phyloP scores from a whole-genome alignment of 805 yeast genomes.

The Nakazawaea laoshanensis region DNA sequence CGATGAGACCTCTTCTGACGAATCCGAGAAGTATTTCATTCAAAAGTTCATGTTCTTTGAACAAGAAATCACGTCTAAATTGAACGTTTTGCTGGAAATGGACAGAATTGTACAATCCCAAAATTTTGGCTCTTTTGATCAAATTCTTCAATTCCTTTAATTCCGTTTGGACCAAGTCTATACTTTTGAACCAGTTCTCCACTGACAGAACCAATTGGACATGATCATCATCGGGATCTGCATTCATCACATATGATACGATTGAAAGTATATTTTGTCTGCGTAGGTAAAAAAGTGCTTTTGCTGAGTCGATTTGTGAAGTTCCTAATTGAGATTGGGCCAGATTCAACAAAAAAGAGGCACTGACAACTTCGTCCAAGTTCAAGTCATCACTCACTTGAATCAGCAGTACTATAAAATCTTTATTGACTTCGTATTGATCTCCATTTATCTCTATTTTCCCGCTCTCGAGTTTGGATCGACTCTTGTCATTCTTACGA shows the following conservation, averaged over 20 bases:
- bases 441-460: conserved; percentile 42
- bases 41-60: conserved; percentile 60
- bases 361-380: conserved; percentile 70
- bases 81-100: conserved; percentile 39
- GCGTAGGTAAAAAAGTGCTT: conserved; percentile 59
- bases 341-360: conserved; percentile 55
- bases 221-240: conserved; percentile 11
- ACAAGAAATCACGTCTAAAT: conserved; percentile 54
- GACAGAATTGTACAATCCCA: conserved; percentile 38
- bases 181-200: conserved; percentile 42
- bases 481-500: conserved; percentile 35
- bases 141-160: conserved; percentile 44
- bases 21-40: conserved; percentile 57
- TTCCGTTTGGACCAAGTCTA: conserved; percentile 49
- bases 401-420: conserved; percentile 53
- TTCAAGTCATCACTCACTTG: conserved; percentile 56
- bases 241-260: conserved; percentile 29
- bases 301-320: conserved; percentile 50
- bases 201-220: conserved; percentile 15
- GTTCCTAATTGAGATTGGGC: conserved; percentile 35
- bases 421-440: conserved; percentile 53
- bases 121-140: conserved; percentile 42
- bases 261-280: conserved; percentile 69
- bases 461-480: conserved; percentile 38
- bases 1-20: conserved; percentile 27